These are phyloP conservation scores for Glycyrrhiza uralensis DNA, from an alignment of 306 rosid species.

Conservation along the genomic window DNA sequence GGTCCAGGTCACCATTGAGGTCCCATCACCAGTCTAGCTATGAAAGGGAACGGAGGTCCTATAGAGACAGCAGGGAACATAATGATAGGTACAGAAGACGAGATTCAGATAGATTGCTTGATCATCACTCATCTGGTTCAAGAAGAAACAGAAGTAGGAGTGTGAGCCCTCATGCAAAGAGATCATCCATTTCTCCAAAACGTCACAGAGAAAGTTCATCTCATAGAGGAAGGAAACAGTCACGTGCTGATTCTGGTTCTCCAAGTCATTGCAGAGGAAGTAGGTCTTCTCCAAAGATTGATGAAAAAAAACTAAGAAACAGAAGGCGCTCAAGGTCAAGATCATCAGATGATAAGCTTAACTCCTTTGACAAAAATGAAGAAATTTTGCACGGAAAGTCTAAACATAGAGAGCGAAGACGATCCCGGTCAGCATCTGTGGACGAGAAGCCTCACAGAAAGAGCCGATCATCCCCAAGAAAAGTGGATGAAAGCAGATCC, in stretches of 20 bases:
- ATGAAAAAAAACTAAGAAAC: conserved; percentile 49
- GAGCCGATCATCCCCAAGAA: conserved; percentile 60
- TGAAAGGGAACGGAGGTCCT: conserved; percentile 59
- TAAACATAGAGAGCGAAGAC: conserved; percentile 61
- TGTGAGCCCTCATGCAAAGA: conserved; percentile 59
- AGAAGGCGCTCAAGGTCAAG: conserved; percentile 77
- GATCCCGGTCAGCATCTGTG: conserved; percentile 64
- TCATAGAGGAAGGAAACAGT: conserved; percentile 53
- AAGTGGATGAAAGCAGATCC: conserved; percentile 58
- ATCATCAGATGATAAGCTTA: conserved; percentile 58
- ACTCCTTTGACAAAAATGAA: conserved; percentile 40
- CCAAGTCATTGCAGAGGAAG: conserved; percentile 51
- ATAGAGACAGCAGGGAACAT: conserved; percentile 63
- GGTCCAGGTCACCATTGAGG: conserved; percentile 85
- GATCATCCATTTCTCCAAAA: conserved; percentile 72
- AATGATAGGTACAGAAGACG: conserved; percentile 68
- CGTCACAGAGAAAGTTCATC: conserved; percentile 60
- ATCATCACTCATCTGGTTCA: conserved; percentile 48
- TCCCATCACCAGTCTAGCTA: conserved; percentile 47
- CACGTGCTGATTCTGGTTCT: conserved; percentile 61
- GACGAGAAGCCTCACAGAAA: conserved; percentile 55
- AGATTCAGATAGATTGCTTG: conserved; percentile 61
- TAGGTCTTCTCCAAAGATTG: conserved; percentile 72
- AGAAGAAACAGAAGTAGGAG: conserved; percentile 79
- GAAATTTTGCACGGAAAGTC: conserved; percentile 49